Percentiles rank a stretch among this genome's conserved stretches.
Conservation (phyloP, 495 filamentous ascomycete species). For the Aspergillus incahuasiensis region DNA sequence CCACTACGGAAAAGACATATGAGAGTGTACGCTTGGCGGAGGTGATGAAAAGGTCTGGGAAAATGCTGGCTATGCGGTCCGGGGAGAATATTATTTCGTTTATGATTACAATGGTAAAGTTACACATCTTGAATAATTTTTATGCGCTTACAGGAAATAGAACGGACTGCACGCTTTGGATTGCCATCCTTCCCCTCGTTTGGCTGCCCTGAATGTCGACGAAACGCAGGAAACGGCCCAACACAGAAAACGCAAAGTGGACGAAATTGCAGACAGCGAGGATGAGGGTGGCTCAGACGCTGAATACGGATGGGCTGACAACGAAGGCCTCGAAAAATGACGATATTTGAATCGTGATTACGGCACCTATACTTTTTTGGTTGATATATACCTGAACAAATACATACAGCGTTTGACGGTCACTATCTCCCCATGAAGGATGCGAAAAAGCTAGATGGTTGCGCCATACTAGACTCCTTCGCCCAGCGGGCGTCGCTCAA, state of each 20-base stretch:
- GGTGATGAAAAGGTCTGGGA: constrained; percentile 42
- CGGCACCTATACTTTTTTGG: too few species aligned
- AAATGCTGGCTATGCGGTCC: constrained; percentile 24
- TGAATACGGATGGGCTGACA: constrained; percentile 32
- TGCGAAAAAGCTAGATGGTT: too few species aligned
- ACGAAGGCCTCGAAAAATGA: constrained; percentile 14
- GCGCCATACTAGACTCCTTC: not conserved
- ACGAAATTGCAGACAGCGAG: constrained; percentile 47
- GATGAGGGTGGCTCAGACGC: constrained; percentile 44
- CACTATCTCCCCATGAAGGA: too few species aligned
- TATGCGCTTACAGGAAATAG: constrained; percentile 16
- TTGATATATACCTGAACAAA: not conserved
- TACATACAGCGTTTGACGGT: not conserved
- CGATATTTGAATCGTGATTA: too few species aligned
- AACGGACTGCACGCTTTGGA: constrained; percentile 23
- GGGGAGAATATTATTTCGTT: constrained; percentile 38
- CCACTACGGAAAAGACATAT: not conserved
- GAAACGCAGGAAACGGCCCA: constrained; percentile 1
- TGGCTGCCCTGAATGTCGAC: not conserved
- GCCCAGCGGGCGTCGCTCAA: constrained; percentile 8
- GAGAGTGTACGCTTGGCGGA: constrained; percentile 35
- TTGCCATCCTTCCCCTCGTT: not conserved
- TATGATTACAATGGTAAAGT: constrained; percentile 35
- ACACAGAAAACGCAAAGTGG: constrained; percentile 45
- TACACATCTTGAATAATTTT: not conserved